These are phyloP conservation scores for Talaromyces sp. DNA, from an alignment of 2,329 filamentous ascomycete species.

Conservation along the genomic window DNA sequence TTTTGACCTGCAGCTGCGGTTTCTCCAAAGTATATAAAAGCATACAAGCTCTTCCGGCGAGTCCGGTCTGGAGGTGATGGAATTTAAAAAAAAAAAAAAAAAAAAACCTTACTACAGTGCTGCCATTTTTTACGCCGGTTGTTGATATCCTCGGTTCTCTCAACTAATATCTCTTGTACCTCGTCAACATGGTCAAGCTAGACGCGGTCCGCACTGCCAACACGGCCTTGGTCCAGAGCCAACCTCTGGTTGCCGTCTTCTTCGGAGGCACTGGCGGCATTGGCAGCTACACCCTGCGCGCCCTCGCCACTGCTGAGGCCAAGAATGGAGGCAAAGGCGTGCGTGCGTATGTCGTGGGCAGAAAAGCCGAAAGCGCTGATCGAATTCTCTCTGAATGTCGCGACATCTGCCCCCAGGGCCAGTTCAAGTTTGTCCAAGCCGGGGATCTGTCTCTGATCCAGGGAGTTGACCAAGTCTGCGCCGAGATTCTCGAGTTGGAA, in stretches of 20 bases:
- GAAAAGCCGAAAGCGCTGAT: background rate
- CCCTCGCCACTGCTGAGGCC: constrained; percentile 3
- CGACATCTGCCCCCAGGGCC: background rate
- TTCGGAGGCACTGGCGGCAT: constrained; percentile 9
- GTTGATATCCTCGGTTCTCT: background rate
- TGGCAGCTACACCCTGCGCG: constrained; percentile 4
- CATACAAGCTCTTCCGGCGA: background rate
- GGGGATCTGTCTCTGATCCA: constrained; percentile 9
- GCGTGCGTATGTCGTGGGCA: constrained; percentile 5
- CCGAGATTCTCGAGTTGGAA: constrained; percentile 3
- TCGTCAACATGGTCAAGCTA: constrained; percentile 4
- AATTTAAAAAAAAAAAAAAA: too few species aligned
- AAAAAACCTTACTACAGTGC: background rate
- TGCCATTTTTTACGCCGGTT: background rate
- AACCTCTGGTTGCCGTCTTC: constrained; percentile 7
- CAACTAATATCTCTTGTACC: background rate
- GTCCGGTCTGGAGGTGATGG: background rate
- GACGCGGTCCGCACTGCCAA: constrained; percentile 3
- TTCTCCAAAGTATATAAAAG: background rate
- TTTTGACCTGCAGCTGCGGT: background rate
- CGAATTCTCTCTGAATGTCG: constrained; percentile 3
- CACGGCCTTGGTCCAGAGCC: constrained; percentile 2
- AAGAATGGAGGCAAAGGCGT: constrained; percentile 4
- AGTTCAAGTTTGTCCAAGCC: constrained; percentile 4
- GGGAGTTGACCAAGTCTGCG: constrained; percentile 5